Percentiles rank a stretch among this genome's conserved stretches.
Evolutionary conservation across 768 basidiomycete genomes (phyloP).

Genomic region (Amanita molliuscula): DNA sequence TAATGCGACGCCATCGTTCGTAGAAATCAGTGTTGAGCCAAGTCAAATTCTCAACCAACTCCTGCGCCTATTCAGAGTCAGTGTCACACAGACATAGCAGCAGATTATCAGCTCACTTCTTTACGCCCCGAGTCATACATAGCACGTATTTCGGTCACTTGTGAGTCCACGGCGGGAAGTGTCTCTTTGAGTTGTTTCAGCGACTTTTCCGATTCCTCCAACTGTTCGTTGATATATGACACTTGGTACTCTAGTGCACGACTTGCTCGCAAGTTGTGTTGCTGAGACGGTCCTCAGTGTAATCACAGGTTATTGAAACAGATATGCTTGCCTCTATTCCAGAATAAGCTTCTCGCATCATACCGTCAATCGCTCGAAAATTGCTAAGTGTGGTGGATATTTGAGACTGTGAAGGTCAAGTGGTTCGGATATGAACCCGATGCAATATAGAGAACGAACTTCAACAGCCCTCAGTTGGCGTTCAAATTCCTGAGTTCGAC

Average conservation of each 20-base stretch:
- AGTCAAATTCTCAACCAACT: slow-evolving; percentile 50
- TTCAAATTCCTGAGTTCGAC: slow-evolving; percentile 39
- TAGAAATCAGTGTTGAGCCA: slow-evolving; percentile 78
- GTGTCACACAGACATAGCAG: not conserved
- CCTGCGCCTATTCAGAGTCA: slow-evolving; percentile 38
- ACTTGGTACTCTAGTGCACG: slow-evolving; percentile 48
- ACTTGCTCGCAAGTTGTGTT: slow-evolving; percentile 48
- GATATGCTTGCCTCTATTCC: slow-evolving; percentile 40
- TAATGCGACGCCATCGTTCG: slow-evolving; percentile 62
- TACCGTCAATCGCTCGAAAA: slow-evolving; percentile 62
- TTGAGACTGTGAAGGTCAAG: slow-evolving; percentile 32
- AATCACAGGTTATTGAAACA: too few relatives aligned
- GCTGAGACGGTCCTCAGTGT: slow-evolving; percentile 21
- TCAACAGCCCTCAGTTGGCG: slow-evolving; percentile 53
- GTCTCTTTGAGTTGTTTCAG: slow-evolving; percentile 46
- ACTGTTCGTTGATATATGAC: slow-evolving; percentile 48
- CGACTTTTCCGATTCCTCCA: slow-evolving; percentile 49
- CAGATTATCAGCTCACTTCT: slow-evolving; percentile 35
- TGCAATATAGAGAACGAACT: slow-evolving; percentile 20
- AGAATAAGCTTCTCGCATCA: slow-evolving; percentile 53
- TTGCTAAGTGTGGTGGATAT: slow-evolving; percentile 65
- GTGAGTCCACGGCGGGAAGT: slow-evolving; percentile 51
- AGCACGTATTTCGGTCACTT: slow-evolving; percentile 50
- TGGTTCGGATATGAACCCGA: slow-evolving; percentile 2
- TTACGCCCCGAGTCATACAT: slow-evolving; percentile 64